Conservation (phyloP, 768 basidiomycete genomes). For the Hemileccinum impolitum region DNA sequence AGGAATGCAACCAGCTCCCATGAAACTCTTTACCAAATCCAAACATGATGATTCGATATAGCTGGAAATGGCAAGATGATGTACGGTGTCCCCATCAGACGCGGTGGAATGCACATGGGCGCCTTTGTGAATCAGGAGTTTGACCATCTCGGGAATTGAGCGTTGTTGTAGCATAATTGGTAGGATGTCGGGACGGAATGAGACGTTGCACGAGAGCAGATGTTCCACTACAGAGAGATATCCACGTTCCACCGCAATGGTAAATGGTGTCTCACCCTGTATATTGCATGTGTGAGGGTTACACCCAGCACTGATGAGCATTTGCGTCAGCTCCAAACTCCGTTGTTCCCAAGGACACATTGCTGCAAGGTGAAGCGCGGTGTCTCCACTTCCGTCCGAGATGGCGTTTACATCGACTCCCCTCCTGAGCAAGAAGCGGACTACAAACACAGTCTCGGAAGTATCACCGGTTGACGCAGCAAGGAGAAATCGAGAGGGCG, state of each 20-base stretch:
- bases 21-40: no score
- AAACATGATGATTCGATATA: no score
- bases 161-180: no score
- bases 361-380: not conserved
- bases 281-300: not conserved
- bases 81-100: no score
- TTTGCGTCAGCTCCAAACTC: not conserved
- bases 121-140: no score
- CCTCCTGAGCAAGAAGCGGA: slow-evolving; percentile 3
- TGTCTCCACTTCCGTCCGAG: not conserved
- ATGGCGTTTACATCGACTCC: not conserved
- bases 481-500: not conserved
- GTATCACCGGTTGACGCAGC: not conserved
- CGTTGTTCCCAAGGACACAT: slow-evolving; percentile 1
- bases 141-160: no score
- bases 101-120: no score
- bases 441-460: not conserved
- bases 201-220: no score
- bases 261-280: not conserved
- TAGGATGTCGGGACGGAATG: no score
- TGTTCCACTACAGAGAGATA: not conserved
- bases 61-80: no score
- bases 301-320: slow-evolving; percentile 4
- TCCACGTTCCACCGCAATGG: not conserved
- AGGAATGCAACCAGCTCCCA: no score